phyloP scores from a whole-genome alignment of 768 basidiomycete genomes.

The Phylloporus rhodoxanthus region DNA sequence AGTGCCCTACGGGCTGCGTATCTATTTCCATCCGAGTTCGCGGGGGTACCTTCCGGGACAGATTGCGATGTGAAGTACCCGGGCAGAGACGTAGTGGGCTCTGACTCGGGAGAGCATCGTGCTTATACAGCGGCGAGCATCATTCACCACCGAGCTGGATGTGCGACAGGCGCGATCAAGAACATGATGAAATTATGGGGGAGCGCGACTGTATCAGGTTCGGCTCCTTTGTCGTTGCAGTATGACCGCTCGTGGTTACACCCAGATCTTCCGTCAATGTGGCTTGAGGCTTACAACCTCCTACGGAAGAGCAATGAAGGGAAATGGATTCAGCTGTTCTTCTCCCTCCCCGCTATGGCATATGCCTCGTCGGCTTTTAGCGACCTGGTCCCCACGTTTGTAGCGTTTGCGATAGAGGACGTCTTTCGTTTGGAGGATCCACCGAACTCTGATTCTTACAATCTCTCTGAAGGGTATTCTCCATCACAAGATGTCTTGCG shows the following conservation, averaged over 20 bases:
- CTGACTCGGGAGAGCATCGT: constrained; percentile 1
- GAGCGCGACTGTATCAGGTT: not conserved
- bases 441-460: not conserved
- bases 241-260: constrained; percentile 21
- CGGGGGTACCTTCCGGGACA: not conserved
- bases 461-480: constrained; percentile 4
- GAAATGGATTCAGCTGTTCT: constrained; percentile 14
- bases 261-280: constrained; percentile 15
- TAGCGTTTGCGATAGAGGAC: constrained; percentile 25
- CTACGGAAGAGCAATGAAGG: constrained; percentile 7
- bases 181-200: not conserved
- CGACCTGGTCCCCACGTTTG: constrained; percentile 21
- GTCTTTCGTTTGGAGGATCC: constrained; percentile 4
- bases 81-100: constrained; percentile 6
- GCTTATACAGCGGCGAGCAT: constrained; percentile 5
- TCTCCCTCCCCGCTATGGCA: constrained; percentile 27
- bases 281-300: constrained; percentile 24
- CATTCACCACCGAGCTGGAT: constrained; percentile 1
- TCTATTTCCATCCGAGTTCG: constrained; percentile 10
- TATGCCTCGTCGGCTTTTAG: constrained; percentile 17
- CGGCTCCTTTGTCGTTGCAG: not conserved
- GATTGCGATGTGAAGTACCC: constrained; percentile 3
- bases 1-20: constrained; percentile 9
- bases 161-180: not conserved
- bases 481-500: constrained; percentile 1